A percentile compares a stretch with the other conserved stretches of the same genome.
Evolutionary conservation across 1,284 basidiomycete species (phyloP).

Genomic region (Cutaneotrichosporon sp.): DNA sequence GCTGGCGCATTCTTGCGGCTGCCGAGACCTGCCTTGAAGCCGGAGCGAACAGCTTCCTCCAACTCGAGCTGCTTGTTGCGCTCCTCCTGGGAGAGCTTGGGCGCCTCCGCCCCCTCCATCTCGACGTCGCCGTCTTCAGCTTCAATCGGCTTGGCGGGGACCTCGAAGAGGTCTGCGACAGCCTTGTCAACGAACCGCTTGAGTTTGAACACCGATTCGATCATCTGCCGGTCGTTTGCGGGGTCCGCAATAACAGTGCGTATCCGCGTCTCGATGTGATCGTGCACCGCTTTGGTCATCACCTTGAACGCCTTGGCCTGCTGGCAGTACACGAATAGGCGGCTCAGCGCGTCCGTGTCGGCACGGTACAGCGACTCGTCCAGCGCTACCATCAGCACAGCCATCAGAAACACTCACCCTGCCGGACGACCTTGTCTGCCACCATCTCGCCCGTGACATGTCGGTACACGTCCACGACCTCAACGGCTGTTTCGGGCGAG

Average conservation of each 20-base stretch:
- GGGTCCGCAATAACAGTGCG: slow-evolving; percentile 47
- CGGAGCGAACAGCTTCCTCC: slow-evolving; percentile 59
- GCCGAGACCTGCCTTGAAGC: slow-evolving; percentile 79
- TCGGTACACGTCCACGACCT: slow-evolving; percentile 27
- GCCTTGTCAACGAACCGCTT: slow-evolving; percentile 64
- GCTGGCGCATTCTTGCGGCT: slow-evolving; percentile 81
- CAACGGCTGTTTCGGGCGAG: slow-evolving; percentile 21
- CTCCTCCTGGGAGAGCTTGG: slow-evolving; percentile 4
- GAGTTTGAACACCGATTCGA: slow-evolving; percentile 69
- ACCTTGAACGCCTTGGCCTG: slow-evolving; percentile 60
- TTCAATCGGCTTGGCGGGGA: slow-evolving; percentile 15
- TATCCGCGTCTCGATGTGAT: slow-evolving; percentile 54
- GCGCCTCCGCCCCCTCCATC: slow-evolving; percentile 3
- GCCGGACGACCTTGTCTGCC: slow-evolving; percentile 26
- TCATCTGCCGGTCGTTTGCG: slow-evolving; percentile 69
- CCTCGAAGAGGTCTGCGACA: slow-evolving; percentile 58
- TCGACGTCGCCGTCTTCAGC: slow-evolving; percentile 8
- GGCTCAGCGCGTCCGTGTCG: slow-evolving; percentile 58
- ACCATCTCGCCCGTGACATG: slow-evolving; percentile 29
- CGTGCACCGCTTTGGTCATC: slow-evolving; percentile 65
- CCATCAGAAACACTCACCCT: slow-evolving; percentile 56
- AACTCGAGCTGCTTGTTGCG: slow-evolving; percentile 34
- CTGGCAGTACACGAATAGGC: slow-evolving; percentile 65
- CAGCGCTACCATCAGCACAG: slow-evolving; percentile 61
- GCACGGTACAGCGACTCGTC: slow-evolving; percentile 61